Conservation (phyloP, 1,284 basidiomycete species). For the Cutaneotrichosporon sp. region DNA sequence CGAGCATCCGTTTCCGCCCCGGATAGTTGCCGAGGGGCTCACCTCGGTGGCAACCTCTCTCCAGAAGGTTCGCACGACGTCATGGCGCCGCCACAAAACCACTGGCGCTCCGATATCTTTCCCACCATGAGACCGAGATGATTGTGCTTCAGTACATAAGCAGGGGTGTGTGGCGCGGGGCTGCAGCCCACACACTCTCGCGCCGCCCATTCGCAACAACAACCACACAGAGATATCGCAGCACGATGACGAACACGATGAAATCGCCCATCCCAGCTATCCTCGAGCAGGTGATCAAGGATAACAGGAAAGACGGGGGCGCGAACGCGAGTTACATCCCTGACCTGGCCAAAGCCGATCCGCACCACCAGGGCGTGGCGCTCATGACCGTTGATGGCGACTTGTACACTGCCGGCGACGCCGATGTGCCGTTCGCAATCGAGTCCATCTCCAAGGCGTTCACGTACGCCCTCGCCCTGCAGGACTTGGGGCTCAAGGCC, state of each 20-base stretch:
- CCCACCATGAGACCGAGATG: too few species aligned
- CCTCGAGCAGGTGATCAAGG: background rate
- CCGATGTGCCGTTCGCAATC: conserved; percentile 13
- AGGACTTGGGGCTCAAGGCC: conserved; percentile 7
- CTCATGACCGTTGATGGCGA: conserved; percentile 10
- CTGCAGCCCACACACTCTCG: too few species aligned
- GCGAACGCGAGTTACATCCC: conserved; percentile 11
- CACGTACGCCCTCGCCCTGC: conserved; percentile 13
- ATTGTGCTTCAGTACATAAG: too few species aligned
- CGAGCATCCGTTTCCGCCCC: too few species aligned
- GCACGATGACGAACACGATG: background rate
- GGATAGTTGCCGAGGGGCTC: too few species aligned
- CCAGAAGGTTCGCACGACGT: too few species aligned
- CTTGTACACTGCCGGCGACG: conserved; percentile 11
- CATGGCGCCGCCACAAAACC: too few species aligned
- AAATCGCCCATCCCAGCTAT: background rate
- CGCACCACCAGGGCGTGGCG: conserved; percentile 1
- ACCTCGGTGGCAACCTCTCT: too few species aligned
- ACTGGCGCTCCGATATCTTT: too few species aligned
- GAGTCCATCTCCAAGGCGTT: conserved; percentile 18
- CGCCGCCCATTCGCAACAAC: too few species aligned
- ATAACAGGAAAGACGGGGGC: background rate
- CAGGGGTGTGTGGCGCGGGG: too few species aligned
- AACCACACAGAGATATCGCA: too few species aligned
- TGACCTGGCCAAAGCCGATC: conserved; percentile 7